phyloP scores from a whole-genome alignment of 768 basidiomycete genomes.

The Lactifluus hygrophoroides region DNA sequence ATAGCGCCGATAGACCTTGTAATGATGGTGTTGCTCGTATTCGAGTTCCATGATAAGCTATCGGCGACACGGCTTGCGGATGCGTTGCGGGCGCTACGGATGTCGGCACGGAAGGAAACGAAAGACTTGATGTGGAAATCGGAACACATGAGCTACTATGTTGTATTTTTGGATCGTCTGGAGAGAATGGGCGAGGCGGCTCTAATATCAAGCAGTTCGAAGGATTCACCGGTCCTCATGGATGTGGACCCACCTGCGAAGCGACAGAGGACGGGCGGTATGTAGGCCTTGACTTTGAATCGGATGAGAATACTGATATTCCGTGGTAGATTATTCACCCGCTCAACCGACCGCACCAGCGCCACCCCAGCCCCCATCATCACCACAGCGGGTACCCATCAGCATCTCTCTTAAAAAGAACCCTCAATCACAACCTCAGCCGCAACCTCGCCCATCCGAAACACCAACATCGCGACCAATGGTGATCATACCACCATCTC shows the following conservation, averaged over 20 bases:
- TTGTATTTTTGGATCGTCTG: constrained; percentile 6
- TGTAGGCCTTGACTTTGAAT: not conserved
- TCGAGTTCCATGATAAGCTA: constrained; percentile 5
- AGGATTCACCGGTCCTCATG: not conserved
- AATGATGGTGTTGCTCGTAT: constrained; percentile 15
- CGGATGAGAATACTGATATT: not conserved
- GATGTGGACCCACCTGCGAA: constrained; percentile 10
- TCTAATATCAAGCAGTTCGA: not conserved
- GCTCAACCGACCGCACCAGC: not conserved
- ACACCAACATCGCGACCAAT: not conserved
- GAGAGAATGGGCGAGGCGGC: constrained; percentile 3
- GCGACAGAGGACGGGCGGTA: constrained; percentile 5
- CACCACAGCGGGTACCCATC: not conserved
- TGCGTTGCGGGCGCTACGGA: constrained; percentile 7
- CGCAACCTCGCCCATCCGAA: not conserved
- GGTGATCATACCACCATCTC: not conserved
- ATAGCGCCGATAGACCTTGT: constrained; percentile 21
- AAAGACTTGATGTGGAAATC: constrained; percentile 18
- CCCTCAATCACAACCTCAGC: not conserved
- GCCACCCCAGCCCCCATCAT: not conserved
- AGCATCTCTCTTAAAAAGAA: not conserved
- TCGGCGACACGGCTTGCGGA: constrained; percentile 1
- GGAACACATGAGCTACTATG: constrained; percentile 7
- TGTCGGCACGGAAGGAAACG: constrained; percentile 12
- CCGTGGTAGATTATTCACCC: not conserved